Evolutionary conservation across 345 rosid species (phyloP).

Genomic region (Salix suchowensis): DNA sequence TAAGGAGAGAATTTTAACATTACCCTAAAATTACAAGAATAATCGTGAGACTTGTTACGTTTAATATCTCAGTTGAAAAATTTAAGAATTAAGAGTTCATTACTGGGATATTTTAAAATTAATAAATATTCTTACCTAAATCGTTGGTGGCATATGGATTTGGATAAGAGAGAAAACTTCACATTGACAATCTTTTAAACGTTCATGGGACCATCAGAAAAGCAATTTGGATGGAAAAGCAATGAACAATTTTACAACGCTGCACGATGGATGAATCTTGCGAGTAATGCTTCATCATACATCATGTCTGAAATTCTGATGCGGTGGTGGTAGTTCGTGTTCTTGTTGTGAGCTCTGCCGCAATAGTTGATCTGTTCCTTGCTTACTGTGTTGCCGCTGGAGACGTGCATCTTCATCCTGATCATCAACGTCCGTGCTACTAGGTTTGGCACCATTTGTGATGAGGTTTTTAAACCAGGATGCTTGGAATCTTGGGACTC

Average conservation of each 20-base stretch:
- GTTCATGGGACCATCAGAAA: not conserved
- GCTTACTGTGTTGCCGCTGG: constrained; percentile 22
- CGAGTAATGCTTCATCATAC: constrained; percentile 1
- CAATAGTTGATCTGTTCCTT: constrained; percentile 2
- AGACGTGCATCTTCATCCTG: constrained; percentile 26
- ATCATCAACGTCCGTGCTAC: constrained; percentile 34
- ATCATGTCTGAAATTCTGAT: constrained; percentile 10
- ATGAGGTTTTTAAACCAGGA: constrained; percentile 80
- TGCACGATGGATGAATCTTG: constrained; percentile 13
- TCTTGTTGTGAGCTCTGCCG: not conserved
- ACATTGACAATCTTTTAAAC: not conserved
- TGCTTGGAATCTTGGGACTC: constrained; percentile 55
- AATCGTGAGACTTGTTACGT: no score
- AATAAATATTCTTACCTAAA: no score
- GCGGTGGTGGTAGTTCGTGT: not conserved
- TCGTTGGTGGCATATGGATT: not conserved
- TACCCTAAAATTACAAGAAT: no score
- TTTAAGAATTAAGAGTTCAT: no score
- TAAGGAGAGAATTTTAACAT: no score
- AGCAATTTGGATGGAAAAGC: constrained; percentile 7
- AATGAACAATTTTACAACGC: constrained; percentile 18
- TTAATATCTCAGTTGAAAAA: no score
- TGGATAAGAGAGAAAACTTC: not conserved
- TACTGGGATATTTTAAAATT: no score
- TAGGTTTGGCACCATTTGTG: constrained; percentile 56